Evolutionary conservation across 2,329 filamentous ascomycete species (phyloP).

Genomic region (Alternaria rosae): DNA sequence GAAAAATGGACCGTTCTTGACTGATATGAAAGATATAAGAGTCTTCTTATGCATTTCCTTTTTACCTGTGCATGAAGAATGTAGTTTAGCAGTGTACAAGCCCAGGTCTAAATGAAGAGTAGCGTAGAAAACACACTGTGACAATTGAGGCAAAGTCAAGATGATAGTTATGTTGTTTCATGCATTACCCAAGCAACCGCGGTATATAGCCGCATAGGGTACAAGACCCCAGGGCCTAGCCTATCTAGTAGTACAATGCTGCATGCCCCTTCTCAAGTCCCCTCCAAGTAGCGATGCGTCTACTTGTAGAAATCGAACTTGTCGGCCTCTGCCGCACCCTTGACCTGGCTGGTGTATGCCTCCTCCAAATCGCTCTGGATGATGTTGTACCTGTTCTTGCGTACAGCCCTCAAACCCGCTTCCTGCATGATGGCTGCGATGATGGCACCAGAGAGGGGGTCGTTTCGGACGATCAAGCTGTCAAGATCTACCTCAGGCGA

Average conservation of each 20-base stretch:
- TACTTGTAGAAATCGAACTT: constrained; percentile 75
- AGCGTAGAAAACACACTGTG: neutral
- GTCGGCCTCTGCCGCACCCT: constrained; percentile 75
- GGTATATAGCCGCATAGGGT: neutral
- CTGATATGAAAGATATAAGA: neutral
- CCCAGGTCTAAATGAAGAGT: neutral
- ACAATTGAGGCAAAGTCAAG: neutral
- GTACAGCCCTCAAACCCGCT: constrained; percentile 88
- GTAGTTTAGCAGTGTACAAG: neutral
- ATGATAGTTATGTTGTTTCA: neutral
- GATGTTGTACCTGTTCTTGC: constrained; percentile 99
- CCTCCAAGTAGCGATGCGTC: constrained; percentile 6
- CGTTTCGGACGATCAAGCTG: constrained; percentile 94
- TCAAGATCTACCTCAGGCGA: constrained; percentile 97
- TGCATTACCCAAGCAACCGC: neutral
- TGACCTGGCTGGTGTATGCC: constrained; percentile 96
- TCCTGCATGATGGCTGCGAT: constrained; percentile 99
- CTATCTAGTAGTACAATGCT: constrained; percentile 34
- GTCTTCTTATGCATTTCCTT: neutral
- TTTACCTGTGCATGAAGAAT: neutral
- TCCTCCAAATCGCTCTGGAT: constrained; percentile 97
- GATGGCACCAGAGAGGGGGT: constrained; percentile 91
- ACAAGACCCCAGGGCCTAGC: neutral
- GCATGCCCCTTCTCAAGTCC: constrained; percentile 7
- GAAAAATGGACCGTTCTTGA: neutral